phyloP scores from a whole-genome alignment of 306 rosid species.

The Cyclanthera cordifolia region DNA sequence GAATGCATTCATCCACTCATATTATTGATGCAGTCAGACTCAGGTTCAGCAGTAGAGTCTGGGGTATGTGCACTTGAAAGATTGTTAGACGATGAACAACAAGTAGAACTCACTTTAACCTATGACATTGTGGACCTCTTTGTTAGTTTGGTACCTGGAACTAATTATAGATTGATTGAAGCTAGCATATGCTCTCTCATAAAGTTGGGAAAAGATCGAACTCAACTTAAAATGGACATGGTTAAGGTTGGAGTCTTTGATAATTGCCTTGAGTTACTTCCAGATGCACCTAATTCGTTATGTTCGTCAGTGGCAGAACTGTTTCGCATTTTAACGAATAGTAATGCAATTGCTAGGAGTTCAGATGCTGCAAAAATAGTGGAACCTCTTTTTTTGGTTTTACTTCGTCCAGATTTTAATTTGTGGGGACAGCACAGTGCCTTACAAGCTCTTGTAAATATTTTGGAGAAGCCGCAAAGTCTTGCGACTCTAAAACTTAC shows the following conservation, averaged over 20 bases:
- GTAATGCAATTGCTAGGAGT: conserved; percentile 85
- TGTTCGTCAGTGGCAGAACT: conserved; percentile 90
- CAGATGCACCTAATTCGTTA: conserved; percentile 67
- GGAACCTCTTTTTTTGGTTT: conserved; percentile 88
- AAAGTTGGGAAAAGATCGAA: conserved; percentile 86
- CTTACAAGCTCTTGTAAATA: conserved; percentile 93
- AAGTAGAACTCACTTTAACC: conserved; percentile 69
- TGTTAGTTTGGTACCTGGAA: conserved; percentile 71
- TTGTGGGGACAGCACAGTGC: conserved; percentile 99
- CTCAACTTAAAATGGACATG: conserved; percentile 69
- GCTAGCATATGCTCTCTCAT: conserved; percentile 67
- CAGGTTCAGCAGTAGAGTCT: conserved; percentile 51
- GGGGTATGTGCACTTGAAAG: conserved; percentile 87
- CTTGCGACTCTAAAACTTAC: conserved; percentile 80
- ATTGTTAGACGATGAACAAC: conserved; percentile 76
- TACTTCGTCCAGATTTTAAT: conserved; percentile 68
- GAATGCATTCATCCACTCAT: conserved; percentile 69
- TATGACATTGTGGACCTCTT: conserved; percentile 66
- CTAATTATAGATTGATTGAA: conserved; percentile 62
- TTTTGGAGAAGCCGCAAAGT: conserved; percentile 95
- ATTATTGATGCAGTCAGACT: conserved; percentile 60
- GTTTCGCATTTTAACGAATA: conserved; percentile 85
- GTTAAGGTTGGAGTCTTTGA: conserved; percentile 68
- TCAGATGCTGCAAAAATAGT: conserved; percentile 74
- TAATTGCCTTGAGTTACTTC: conserved; percentile 66